Evolutionary conservation across 1,284 basidiomycete genomes (phyloP).

Genomic region (Malassezia psittaci): DNA sequence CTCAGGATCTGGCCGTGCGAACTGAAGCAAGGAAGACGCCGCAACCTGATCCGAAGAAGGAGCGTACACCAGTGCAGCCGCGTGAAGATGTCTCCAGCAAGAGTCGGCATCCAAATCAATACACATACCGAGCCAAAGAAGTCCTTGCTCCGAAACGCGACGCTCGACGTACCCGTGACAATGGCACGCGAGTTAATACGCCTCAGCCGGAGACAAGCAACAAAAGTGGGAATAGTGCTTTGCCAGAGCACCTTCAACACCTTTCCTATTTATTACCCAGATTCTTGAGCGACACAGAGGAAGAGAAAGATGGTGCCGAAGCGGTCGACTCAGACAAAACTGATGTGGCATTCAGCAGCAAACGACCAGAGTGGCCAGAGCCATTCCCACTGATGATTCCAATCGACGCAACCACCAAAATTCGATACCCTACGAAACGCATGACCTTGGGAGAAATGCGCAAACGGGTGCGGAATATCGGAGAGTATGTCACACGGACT

Average conservation of each 20-base stretch:
- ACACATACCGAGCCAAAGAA: constrained; percentile 51
- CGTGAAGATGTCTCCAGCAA: constrained; percentile 14
- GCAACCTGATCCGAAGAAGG: background rate
- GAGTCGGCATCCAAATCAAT: constrained; percentile 50
- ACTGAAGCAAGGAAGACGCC: background rate
- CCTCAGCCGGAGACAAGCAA: constrained; percentile 23
- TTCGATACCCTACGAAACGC: constrained; percentile 85
- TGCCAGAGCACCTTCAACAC: constrained; percentile 87
- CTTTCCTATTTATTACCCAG: constrained; percentile 73
- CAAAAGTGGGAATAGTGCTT: constrained; percentile 49
- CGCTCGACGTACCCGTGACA: constrained; percentile 5
- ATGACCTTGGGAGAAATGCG: constrained; percentile 94
- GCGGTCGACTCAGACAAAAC: no score
- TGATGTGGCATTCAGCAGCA: background rate
- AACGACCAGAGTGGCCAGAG: constrained; percentile 13
- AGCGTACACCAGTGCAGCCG: constrained; percentile 15
- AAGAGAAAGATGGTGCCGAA: background rate
- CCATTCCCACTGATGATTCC: constrained; percentile 30
- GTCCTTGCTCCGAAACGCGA: constrained; percentile 18
- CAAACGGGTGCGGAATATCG: constrained; percentile 77
- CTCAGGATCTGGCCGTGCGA: constrained; percentile 8
- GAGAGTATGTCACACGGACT: constrained; percentile 65
- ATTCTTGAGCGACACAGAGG: constrained; percentile 49
- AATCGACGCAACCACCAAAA: constrained; percentile 74
- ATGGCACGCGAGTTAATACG: constrained; percentile 25